Base-by-base conservation (phyloP, 331 rosid species). In the Acacia pycnantha region DNA sequence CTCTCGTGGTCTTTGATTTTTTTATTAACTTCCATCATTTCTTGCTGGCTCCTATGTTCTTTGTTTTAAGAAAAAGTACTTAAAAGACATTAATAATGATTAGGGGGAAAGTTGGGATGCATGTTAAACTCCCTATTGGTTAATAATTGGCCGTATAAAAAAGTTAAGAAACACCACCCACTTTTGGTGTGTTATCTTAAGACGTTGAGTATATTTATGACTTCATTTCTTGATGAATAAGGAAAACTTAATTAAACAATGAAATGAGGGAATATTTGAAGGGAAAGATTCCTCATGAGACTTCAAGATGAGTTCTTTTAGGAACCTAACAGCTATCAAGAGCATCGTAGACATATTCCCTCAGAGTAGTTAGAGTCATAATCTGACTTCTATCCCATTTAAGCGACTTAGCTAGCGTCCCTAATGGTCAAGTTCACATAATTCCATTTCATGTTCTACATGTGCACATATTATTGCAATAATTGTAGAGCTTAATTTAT, bases 31-130 rank as follows among this genome's bases (percentile, higher is more conserved):
- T 78, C 88, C 90, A 85, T 88, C 88, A 81, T 84, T 87, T 89
- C 80, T 76, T 85, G 90, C 87, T 84, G 87, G 87, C 90, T 85
- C 68, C 76, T 69, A 62, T 83, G 59, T 81, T 70, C 29, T 61
- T 69, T 59, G 74, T 75, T 83, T 41, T 59, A 82, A 72, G 70
- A 50, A 12, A 70, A 71, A 81, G 65, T 77, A 83, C 88, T 83
- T 81, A 79, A 86, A 84, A 80, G 76, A 84, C 91, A 59, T 90
- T 86, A 88, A 88, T 70, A 85, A 92, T 94, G 87, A 94, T 92
- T 90, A 88, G 88, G 76, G 83, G 54, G 77, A 90, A 88, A 70
- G 83, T 70, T 79, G 69, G 74, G 78, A 74, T 68, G 85, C 91
- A 86, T 84, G 87, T 82, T 87, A 83, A 82, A 82, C 81, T 73